A percentile compares a stretch with the other conserved stretches of the same genome.
Evolutionary conservation across 208 protist genomes (phyloP).

Genomic region (Sergeia podlipaevii): DNA sequence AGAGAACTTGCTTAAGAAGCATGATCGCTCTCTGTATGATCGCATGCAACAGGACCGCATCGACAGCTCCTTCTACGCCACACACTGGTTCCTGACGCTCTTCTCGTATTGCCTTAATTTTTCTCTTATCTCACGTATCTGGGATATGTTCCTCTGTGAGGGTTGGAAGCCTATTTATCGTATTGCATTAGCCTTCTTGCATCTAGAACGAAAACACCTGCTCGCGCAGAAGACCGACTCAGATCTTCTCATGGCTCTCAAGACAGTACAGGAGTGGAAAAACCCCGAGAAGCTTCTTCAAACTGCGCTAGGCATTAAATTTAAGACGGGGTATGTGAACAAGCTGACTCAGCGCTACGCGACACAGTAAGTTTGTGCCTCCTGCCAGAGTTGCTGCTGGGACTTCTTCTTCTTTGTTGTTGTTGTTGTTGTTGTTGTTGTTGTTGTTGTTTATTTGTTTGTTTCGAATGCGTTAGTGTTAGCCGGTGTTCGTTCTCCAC

Average conservation of each 20-base stretch:
- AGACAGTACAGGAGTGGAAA: constrained; percentile 64
- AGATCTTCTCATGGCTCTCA: constrained; percentile 56
- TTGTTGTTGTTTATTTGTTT: constrained; percentile 1
- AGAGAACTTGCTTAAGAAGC: constrained; percentile 47
- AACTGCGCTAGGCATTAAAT: constrained; percentile 56
- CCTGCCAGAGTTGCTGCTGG: neutral
- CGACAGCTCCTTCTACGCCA: constrained; percentile 56
- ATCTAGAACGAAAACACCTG: constrained; percentile 45
- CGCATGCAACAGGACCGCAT: constrained; percentile 39
- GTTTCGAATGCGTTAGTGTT: too few species aligned
- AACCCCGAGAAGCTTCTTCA: constrained; percentile 40
- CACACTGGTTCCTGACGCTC: constrained; percentile 86
- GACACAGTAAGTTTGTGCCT: neutral
- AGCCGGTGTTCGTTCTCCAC: too few species aligned
- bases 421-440: constrained; percentile 4
- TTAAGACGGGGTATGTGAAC: constrained; percentile 49
- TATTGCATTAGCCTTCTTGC: constrained; percentile 73
- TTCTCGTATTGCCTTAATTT: constrained; percentile 87
- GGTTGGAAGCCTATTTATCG: constrained; percentile 91
- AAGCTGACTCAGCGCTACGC: constrained; percentile 19
- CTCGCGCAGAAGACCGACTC: constrained; percentile 31
- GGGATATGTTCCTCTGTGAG: constrained; percentile 92
- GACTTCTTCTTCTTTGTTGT: neutral
- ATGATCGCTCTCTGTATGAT: constrained; percentile 26
- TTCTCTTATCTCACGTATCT: constrained; percentile 72